phyloP scores from a whole-genome alignment of 164 flowering plant genomes.

The Vitis amurensis region DNA sequence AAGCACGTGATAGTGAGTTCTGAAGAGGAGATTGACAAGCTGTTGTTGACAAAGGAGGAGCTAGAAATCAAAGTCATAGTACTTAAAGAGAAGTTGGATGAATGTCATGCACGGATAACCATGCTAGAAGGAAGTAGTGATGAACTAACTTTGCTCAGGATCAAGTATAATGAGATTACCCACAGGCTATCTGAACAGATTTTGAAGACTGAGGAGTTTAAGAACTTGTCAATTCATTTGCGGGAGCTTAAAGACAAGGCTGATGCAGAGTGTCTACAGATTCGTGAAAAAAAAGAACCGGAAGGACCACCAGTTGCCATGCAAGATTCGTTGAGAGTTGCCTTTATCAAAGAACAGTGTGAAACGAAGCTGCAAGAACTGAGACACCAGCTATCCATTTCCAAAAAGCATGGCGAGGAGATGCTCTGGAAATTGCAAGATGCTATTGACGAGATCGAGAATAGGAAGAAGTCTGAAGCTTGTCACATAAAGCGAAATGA shows the following conservation, averaged over 20 bases:
- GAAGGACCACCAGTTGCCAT: constrained; percentile 44
- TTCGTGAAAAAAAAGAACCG: constrained; percentile 59
- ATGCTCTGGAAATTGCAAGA: constrained; percentile 85
- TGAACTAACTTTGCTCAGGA: constrained; percentile 42
- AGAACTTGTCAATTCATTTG: constrained; percentile 74
- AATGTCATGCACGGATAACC: constrained; percentile 30
- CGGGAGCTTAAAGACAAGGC: constrained; percentile 90
- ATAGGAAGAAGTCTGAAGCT: constrained; percentile 76
- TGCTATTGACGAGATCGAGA: constrained; percentile 80
- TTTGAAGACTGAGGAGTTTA: constrained; percentile 84
- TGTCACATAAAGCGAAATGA: constrained; percentile 65
- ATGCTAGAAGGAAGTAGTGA: constrained; percentile 32
- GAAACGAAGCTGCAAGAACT: constrained; percentile 86
- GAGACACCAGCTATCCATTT: constrained; percentile 68
- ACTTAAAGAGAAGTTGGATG: constrained; percentile 55
- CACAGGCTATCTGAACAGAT: constrained; percentile 76
- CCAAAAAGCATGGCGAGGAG: constrained; percentile 89
- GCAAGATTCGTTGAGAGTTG: constrained; percentile 85
- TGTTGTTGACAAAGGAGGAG: constrained; percentile 52
- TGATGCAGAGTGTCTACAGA: constrained; percentile 57
- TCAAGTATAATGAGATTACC: constrained; percentile 45
- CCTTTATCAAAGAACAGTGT: constrained; percentile 88
- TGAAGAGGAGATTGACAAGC: constrained; percentile 42
- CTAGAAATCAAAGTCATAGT: constrained; percentile 49
- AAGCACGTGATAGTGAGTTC: constrained; percentile 30